A percentile compares a stretch with the other conserved stretches of the same genome.
Conservation (phyloP, 192 early-diverging fungal species). For the Umbelopsis ramanniana region DNA sequence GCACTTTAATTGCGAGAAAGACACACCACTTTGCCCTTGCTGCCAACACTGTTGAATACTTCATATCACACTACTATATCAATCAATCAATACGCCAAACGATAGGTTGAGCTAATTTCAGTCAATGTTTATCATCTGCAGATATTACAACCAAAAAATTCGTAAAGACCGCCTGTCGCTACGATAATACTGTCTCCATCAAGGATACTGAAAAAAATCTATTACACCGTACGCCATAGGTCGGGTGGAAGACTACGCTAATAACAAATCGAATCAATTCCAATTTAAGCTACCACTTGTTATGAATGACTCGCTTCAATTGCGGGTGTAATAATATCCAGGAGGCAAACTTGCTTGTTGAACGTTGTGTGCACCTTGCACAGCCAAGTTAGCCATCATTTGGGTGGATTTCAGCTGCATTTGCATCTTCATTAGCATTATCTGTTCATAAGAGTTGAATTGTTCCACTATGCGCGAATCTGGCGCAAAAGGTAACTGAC, state of each 20-base stretch:
- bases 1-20: too few relatives aligned
- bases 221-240: neutral
- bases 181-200: neutral
- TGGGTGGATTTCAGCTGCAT: neutral
- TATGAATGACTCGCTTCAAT: neutral
- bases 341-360: conserved; percentile 16
- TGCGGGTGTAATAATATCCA: neutral
- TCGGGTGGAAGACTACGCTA: too few relatives aligned
- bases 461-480: neutral
- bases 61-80: too few relatives aligned
- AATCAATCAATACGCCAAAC: too few relatives aligned
- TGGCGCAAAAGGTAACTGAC: neutral
- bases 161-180: too few relatives aligned
- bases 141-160: too few relatives aligned
- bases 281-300: too few relatives aligned
- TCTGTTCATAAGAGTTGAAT: neutral
- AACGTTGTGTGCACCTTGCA: conserved; percentile 9
- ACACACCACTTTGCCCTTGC: too few relatives aligned
- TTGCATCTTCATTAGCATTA: conserved; percentile 17
- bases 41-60: too few relatives aligned
- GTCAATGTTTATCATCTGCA: too few relatives aligned
- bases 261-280: neutral
- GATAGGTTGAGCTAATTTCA: too few relatives aligned
- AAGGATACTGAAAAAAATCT: neutral
- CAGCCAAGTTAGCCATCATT: conserved; percentile 1